Evolutionary conservation across 352 stramenopile species (phyloP).

Genomic region (Globisporangium perplexum): DNA sequence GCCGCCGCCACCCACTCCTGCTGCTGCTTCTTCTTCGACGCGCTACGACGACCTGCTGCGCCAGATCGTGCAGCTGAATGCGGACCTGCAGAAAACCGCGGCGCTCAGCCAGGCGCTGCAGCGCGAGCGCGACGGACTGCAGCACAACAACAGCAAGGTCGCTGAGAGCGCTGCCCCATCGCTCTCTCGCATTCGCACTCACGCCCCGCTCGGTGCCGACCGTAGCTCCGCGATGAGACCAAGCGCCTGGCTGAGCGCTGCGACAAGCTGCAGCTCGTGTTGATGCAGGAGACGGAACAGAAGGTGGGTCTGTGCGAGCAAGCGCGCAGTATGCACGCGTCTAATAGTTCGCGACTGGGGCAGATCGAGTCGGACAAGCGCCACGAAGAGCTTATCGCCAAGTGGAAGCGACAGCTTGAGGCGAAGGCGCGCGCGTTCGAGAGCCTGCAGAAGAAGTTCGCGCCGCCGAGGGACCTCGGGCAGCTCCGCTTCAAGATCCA

Average conservation of each 20-base stretch:
- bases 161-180: no score
- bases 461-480: slow-evolving; percentile 72
- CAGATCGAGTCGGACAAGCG: slow-evolving; percentile 71
- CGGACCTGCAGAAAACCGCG: slow-evolving; percentile 78
- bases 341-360: no score
- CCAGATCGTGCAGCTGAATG: slow-evolving; percentile 83
- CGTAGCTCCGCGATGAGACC: slow-evolving; percentile 53
- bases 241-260: slow-evolving; percentile 71
- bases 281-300: slow-evolving; percentile 80
- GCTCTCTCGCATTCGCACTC: neutral
- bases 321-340: no score
- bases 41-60: slow-evolving; percentile 71
- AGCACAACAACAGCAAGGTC: slow-evolving; percentile 59
- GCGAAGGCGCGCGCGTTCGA: slow-evolving; percentile 78
- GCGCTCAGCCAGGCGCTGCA: slow-evolving; percentile 76
- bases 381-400: slow-evolving; percentile 74
- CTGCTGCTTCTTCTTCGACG: slow-evolving; percentile 13
- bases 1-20: slow-evolving; percentile 2
- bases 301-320: slow-evolving; percentile 31
- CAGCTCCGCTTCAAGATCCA: slow-evolving; percentile 81
- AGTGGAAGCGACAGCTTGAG: slow-evolving; percentile 84
- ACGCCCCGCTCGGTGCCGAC: neutral
- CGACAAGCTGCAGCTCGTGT: slow-evolving; percentile 70
- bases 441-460: slow-evolving; percentile 77
- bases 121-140: slow-evolving; percentile 61